Evolutionary conservation across 108 stramenopile species (phyloP).

Genomic region (Cylindrotheca closterium): DNA sequence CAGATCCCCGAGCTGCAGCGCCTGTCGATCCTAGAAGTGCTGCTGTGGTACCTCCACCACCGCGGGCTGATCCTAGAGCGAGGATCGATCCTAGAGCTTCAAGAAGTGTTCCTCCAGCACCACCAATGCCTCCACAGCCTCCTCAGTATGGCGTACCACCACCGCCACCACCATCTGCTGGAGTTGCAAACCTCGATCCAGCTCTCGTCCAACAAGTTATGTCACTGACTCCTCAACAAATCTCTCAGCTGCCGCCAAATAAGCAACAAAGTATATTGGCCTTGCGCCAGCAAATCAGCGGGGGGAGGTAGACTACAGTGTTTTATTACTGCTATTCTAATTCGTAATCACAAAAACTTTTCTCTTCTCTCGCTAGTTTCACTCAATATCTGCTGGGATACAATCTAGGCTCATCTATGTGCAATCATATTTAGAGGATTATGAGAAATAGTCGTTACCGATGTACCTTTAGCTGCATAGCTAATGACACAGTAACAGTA

Average conservation of each 20-base stretch:
- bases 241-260: slow-evolving; percentile 82
- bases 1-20: slow-evolving; percentile 36
- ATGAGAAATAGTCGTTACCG: too few species aligned
- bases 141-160: slow-evolving; percentile 34
- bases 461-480: too few species aligned
- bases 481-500: too few species aligned
- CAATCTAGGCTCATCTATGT: too few species aligned
- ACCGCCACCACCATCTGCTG: slow-evolving; percentile 43
- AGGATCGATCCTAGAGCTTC: slow-evolving; percentile 55
- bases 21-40: slow-evolving; percentile 43
- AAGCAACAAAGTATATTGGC: slow-evolving; percentile 87
- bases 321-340: not conserved
- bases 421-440: too few species aligned
- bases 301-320: slow-evolving; percentile 13
- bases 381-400: too few species aligned
- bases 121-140: slow-evolving; percentile 37
- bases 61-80: slow-evolving; percentile 34
- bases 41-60: slow-evolving; percentile 28
- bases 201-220: slow-evolving; percentile 87
- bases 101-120: slow-evolving; percentile 39
- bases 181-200: slow-evolving; percentile 71
- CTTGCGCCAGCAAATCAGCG: slow-evolving; percentile 81
- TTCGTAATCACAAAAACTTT: too few species aligned
- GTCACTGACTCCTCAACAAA: slow-evolving; percentile 76
- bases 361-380: too few species aligned